Conservation (phyloP, 306 rosid species). For the Arachis hypogaea region DNA sequence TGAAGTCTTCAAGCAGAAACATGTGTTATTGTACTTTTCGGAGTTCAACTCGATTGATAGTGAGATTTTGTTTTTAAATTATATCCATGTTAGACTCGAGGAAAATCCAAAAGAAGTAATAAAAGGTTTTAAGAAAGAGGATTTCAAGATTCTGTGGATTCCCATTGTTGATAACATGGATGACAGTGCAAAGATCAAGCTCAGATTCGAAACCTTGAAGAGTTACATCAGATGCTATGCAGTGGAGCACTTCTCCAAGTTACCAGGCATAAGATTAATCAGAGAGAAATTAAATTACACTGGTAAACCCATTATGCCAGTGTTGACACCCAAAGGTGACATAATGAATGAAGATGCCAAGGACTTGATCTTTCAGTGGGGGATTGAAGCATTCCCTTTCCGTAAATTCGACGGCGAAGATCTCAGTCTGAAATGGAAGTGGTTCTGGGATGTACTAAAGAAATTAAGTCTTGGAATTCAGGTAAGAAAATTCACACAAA, state of each 20-base stretch:
- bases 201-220: background rate
- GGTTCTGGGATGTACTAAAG: slow-evolving; percentile 35
- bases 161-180: slow-evolving; percentile 6
- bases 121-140: slow-evolving; percentile 21
- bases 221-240: slow-evolving; percentile 5
- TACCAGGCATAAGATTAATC: background rate
- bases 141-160: slow-evolving; percentile 34
- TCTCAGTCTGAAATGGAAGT: slow-evolving; percentile 25
- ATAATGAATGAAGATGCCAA: slow-evolving; percentile 19
- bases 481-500: background rate
- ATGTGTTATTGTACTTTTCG: slow-evolving; percentile 17
- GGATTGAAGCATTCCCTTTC: slow-evolving; percentile 30
- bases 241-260: background rate
- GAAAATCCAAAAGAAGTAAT: slow-evolving; percentile 6
- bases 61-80: slow-evolving; percentile 33
- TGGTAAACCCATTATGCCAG: slow-evolving; percentile 13
- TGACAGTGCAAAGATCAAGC: background rate
- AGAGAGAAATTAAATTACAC: slow-evolving; percentile 15
- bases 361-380: slow-evolving; percentile 34
- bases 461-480: background rate
- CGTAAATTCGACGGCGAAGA: background rate
- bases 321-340: slow-evolving; percentile 17
- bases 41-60: background rate
- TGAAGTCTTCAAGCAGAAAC: slow-evolving; percentile 25
- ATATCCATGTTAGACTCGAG: background rate